Base-by-base conservation (phyloP, 768 basidiomycete species). In the Termitomyces sp. region DNA sequence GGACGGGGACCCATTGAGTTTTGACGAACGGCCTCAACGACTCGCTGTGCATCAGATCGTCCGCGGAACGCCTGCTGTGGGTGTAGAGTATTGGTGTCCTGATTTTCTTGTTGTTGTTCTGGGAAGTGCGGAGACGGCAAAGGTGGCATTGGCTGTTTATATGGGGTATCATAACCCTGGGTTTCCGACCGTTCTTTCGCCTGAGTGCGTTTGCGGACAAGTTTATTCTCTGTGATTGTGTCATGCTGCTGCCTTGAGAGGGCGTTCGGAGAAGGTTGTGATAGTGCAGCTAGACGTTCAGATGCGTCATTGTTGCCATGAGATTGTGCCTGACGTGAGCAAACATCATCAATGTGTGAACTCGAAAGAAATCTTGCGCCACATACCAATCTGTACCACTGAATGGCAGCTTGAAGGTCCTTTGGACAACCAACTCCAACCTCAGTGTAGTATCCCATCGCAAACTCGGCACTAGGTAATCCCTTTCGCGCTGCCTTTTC, bases 381-480 rank as follows among this genome's bases (percentile, higher is more conserved):
- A 65, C 67, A 9, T 56, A 76, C 78, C 68, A 78, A 74, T 32
- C 75, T 72, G 71, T 98, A 98, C 94, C 95, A 98, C 68, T 74
- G 81, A 58, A 77, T 75, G 1, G 95, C 91, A 7, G 76, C 76
- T 0, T 79, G 80, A 40, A 91, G 56, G 67, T 89, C 82, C 67
- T 82, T 84, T 10, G 68, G 51, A 0, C 88, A 85, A 0, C 93
- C 95, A 6, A 98, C 89, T 2, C 96, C 96, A 1, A 98, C 90
- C 71, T 98, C 95, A 40, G 80, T 81, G 69, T 96, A 98, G 69
- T 98, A 98, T 1, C 95, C 96, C 84, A 98, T 88, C 0, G 95
- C 96, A 70, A 98, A 98, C 70, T 95, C 91, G 0, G 93, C 96
- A 57, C 82, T 87, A 0, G 91, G 79, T 47, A 96, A 74, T 0